A percentile compares a stretch with the other conserved stretches of the same genome.
Evolutionary conservation across 2,329 filamentous ascomycete species (phyloP).

Genomic region (Aspergillus sp.): DNA sequence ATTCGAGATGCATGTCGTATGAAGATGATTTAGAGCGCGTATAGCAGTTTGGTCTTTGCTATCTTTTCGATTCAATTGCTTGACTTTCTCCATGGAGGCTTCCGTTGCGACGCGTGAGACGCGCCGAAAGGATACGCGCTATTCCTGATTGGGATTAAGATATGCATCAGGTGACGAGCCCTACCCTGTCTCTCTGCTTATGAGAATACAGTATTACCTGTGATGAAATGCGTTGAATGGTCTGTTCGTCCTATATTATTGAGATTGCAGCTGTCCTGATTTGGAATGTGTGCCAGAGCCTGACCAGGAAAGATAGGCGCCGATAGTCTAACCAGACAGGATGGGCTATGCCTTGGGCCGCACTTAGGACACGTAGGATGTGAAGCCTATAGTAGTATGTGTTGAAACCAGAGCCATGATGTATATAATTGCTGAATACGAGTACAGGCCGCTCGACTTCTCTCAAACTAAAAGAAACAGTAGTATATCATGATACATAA

Average conservation of each 20-base stretch:
- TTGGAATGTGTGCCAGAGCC: no score
- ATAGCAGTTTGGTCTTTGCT: background rate
- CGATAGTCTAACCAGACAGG: no score
- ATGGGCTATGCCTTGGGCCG: no score
- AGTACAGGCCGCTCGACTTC: no score
- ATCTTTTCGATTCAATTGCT: background rate
- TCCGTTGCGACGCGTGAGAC: conserved; percentile 19
- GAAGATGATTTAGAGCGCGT: background rate
- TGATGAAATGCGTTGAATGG: background rate
- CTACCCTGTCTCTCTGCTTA: background rate
- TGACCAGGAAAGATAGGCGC: no score
- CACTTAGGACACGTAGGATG: no score
- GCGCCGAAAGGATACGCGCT: conserved; percentile 15
- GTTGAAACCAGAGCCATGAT: no score
- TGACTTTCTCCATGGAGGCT: conserved; percentile 9
- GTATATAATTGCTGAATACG: no score
- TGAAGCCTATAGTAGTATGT: no score
- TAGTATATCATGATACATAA: conserved; percentile 14
- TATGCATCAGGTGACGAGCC: background rate
- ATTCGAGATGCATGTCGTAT: background rate
- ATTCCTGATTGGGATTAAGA: conserved; percentile 12
- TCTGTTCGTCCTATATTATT: no score
- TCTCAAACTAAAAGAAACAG: background rate
- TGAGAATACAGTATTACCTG: background rate
- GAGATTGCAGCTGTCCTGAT: no score